Evolutionary conservation across 2,329 filamentous ascomycete genomes (phyloP), one percentile per base, ranked within the genome.

Genomic region (Monosporascus sp.): DNA sequence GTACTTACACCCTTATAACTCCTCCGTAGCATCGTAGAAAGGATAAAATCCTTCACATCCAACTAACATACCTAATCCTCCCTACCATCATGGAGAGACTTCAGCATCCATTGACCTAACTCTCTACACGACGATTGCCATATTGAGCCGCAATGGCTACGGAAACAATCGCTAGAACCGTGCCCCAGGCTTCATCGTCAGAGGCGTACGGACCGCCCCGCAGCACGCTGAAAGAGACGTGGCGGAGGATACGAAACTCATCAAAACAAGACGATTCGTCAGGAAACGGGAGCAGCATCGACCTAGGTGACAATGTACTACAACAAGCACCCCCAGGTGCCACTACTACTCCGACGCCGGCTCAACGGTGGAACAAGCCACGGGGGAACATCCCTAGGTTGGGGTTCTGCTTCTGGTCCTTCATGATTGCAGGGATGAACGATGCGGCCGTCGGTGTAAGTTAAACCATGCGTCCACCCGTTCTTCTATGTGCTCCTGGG

Each of bases 391-490:
- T 43, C 8, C 39, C 39, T 20, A 43, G 39, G 22, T 14, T 43
- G 18, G 39, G 39, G 5, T 43, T 43, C 39, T 43, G 39, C 18
- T 43, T 43, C 39, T 43, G 39, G 39, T 43, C n/a, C 25, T 54
- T 57, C 49, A 44, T 57, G 14, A 54, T 57, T 27, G 48, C 53
- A 35, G 54, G 54, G 15, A 57, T 54, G 54, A 51, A 52, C 36
- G 51, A 54, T 43, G 54, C 54, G 8, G 49, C 55, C 11, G 39
- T 51, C 18, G 55, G 39, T 24, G 39, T 43, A 24, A 43, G 39
- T 43, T 14, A 24, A 3, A 5, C 31, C 11, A 35, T 35, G 11
- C 31, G 5, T 35, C 5, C 1, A 14, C 31, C 31, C 11, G 31
- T 11, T 14, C 31, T 35, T 9, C 31, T 11, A 35, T 7, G 24